Evolutionary conservation across 2,329 filamentous ascomycete genomes (phyloP).

Genomic region (Falciphora oryzae): DNA sequence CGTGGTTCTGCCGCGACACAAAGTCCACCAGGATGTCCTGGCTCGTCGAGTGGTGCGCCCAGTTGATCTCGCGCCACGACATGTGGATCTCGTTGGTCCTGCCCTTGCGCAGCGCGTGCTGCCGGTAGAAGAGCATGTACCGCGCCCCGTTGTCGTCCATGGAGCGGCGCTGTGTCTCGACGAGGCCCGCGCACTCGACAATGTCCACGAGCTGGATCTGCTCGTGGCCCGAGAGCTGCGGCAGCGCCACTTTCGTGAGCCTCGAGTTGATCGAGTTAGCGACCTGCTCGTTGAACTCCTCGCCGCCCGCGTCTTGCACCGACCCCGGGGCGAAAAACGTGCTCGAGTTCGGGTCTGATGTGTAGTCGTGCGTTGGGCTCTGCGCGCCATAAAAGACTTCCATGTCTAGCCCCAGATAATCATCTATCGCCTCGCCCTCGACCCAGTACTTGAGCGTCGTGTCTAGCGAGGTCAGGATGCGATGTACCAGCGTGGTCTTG

Average conservation of each 20-base stretch:
- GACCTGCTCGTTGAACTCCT: conserved; percentile 64
- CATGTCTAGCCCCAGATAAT: conserved; percentile 63
- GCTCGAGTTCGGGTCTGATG: neutral
- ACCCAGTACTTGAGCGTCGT: conserved; percentile 76
- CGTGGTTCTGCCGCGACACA: conserved; percentile 72
- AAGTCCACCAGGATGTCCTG: conserved; percentile 89
- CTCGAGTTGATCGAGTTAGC: conserved; percentile 69
- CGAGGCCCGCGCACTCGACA: conserved; percentile 74
- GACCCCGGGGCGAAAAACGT: neutral
- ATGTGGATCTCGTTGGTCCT: conserved; percentile 61
- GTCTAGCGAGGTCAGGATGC: conserved; percentile 66
- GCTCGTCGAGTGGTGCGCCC: conserved; percentile 77
- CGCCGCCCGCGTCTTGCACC: conserved; percentile 45
- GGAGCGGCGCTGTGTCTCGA: conserved; percentile 80
- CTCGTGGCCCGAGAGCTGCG: conserved; percentile 76
- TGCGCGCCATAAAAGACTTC: conserved; percentile 48
- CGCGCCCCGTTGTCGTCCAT: conserved; percentile 86
- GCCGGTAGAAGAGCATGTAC: conserved; percentile 82
- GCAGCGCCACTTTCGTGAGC: conserved; percentile 66
- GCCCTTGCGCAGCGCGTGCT: conserved; percentile 66
- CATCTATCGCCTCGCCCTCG: conserved; percentile 74
- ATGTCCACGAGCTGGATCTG: conserved; percentile 83
- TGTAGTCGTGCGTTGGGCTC: neutral
- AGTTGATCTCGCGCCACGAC: conserved; percentile 74
- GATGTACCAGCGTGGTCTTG: conserved; percentile 65